Evolutionary conservation across 495 filamentous ascomycete genomes (phyloP), one percentile per base, ranked within the genome.

Genomic region (Jackrogersella multiformis): DNA sequence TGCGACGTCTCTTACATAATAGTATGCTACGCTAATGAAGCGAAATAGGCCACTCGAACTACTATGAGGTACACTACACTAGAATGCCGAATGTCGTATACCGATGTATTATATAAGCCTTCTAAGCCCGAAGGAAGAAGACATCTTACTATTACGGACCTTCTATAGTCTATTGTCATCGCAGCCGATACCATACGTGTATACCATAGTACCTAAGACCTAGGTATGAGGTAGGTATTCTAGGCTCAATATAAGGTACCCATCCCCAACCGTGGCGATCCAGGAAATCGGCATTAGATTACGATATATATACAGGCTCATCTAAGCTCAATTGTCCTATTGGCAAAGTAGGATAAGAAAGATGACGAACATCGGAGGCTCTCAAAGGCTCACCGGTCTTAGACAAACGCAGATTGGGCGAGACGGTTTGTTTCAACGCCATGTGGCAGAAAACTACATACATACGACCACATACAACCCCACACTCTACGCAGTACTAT

Each of bases 401-500:
- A 64, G 54, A 49, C 34, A 48, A n/a, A 35, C n/a, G 26, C 36
- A 15, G 36, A 42, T 39, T 53, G 28, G 26, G 46, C 15, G 32
- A 12, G 46, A 38, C 45, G 30, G 32, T 58, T 54, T 58, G 59
- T 58, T 68, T 48, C 46, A 61, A 62, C 21, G 65, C 65, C 59
- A 63, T 68, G 65, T 69, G 56, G 63, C 35, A 66, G 38, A 53
- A 32, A 66, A 28, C 30, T 49, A 44, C 44, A 48, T n/a, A n/a
- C n/a, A n/a, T n/a, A n/a, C n/a, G n/a, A n/a, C n/a, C n/a, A n/a
- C 7, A 7, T 30, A 4, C n/a, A 54, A 58, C 45, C 54, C 53
- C 48, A 63, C 56, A 51, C 28, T 15, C 28, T 24, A 4, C 30
- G 30, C 49, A 51, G 36, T n/a, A n/a, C n/a, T n/a, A n/a, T n/a